Base-by-base conservation (phyloP, 1,284 basidiomycete genomes). In the Malassezia slooffiae region DNA sequence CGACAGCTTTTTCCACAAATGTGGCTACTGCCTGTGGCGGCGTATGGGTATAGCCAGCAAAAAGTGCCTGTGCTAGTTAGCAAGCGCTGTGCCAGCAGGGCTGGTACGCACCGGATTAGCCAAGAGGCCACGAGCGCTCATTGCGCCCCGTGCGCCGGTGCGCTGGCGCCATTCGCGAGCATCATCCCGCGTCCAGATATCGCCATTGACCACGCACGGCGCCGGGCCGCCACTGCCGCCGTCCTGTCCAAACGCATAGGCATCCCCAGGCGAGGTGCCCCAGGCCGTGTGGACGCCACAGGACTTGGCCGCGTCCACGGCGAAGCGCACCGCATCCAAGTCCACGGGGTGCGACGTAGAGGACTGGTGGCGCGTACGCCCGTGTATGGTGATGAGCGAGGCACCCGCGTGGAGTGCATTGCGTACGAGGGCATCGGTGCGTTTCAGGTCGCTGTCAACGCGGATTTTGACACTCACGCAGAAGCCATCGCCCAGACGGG, bases 381-480 rank as follows among this genome's bases (percentile, higher is more conserved):
- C 78, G 55, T 79, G 78, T 0, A 79, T 73, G 0, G 75, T 75
- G 29, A 79, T 70, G 47, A 77, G 71, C 10, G 70, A 71, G 6
- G 70, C 73, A 5, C 73, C 72, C 0, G 73, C 73, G 6, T 72
- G 70, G 16, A 74, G 63, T 3, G 73, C 73, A 12, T 73, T 76
- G 6, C 71, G 60, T 13, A 79, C 72, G 2, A 79, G 71, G 28
- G 72, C 70, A 21, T 76, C 72, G 0, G 77, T 79, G 15, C 72
- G 57, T 72, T 67, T 60, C 16, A 71, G 60, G 48, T 78, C 75
- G 5, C 68, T 57, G 59, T 79, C 77, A 11, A 79, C 70, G 8
- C 78, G 70, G 39, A 79, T 79, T 68, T 79, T 79, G 52, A 79
- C 74, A 36, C 72, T 74, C 22, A 79, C 74, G n/a, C 75, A 75